Evolutionary conservation across 257 asterid species (phyloP).

Genomic region (Gentiana macrophylla): DNA sequence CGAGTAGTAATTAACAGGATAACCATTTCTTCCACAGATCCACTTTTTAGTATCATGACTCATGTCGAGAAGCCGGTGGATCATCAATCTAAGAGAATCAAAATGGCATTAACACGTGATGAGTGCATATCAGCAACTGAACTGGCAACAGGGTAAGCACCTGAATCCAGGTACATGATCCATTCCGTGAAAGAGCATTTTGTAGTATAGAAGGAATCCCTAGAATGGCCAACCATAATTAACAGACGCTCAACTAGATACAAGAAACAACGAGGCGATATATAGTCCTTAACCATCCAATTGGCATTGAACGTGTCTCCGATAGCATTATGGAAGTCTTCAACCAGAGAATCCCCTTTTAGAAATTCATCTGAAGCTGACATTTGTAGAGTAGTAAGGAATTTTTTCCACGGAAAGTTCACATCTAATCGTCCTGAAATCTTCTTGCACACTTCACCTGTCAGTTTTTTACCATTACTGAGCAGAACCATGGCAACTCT

Average conservation of each 20-base stretch:
- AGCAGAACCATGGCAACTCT: constrained; percentile 29
- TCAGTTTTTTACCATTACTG: constrained; percentile 26
- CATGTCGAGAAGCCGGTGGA: constrained; percentile 15
- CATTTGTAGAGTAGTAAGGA: constrained; percentile 14
- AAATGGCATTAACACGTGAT: background rate
- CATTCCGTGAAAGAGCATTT: constrained; percentile 42
- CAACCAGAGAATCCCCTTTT: constrained; percentile 6
- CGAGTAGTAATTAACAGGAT: constrained; percentile 15
- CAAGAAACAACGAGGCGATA: constrained; percentile 50
- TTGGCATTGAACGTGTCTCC: constrained; percentile 19
- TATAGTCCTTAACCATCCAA: constrained; percentile 26
- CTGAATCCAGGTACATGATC: constrained; percentile 18
- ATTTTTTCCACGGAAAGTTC: constrained; percentile 25
- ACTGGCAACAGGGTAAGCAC: constrained; percentile 7
- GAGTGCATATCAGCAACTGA: background rate
- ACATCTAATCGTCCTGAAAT: constrained; percentile 7
- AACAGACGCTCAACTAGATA: constrained; percentile 48
- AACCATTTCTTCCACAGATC: constrained; percentile 15
- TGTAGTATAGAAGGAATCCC: constrained; percentile 26
- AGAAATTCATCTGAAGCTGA: background rate
- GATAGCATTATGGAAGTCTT: constrained; percentile 21
- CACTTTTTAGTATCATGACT: constrained; percentile 14
- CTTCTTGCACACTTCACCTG: constrained; percentile 11
- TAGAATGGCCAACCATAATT: constrained; percentile 25
- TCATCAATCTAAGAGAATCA: background rate